These are phyloP conservation scores for Actinidia chinensis DNA, from an alignment of 179 eudicot genomes.

Conservation along the genomic window DNA sequence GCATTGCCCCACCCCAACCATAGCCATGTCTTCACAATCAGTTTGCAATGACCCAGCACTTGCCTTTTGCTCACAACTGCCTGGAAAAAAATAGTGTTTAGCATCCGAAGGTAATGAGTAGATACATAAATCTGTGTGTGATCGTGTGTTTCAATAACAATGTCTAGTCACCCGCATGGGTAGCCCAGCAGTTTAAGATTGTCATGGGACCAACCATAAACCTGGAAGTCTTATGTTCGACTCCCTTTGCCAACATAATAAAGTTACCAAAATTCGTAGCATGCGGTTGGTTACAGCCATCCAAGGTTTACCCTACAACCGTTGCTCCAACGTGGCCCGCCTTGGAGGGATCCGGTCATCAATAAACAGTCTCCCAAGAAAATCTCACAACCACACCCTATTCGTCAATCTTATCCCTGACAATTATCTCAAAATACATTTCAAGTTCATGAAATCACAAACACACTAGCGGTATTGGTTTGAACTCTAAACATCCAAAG, in stretches of 20 bases:
- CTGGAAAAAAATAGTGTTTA: constrained; percentile 21
- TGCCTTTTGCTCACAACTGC: constrained; percentile 20
- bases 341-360: background rate
- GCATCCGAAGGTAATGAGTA: background rate
- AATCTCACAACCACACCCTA: constrained; percentile 3
- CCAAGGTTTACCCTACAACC: too few species aligned
- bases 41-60: constrained; percentile 11
- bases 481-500: background rate
- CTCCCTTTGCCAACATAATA: background rate
- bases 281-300: background rate
- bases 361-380: background rate
- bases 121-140: background rate
- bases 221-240: background rate
- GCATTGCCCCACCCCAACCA: constrained; percentile 84
- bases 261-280: background rate
- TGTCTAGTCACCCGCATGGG: background rate
- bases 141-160: background rate
- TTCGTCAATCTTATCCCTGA: background rate
- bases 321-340: background rate
- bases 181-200: background rate
- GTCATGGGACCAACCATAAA: background rate
- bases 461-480: background rate
- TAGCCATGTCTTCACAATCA: constrained; percentile 34
- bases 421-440: background rate
- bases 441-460: background rate